Base-by-base conservation (phyloP, 305 asterid species). In the Fraxinus angustifolia region DNA sequence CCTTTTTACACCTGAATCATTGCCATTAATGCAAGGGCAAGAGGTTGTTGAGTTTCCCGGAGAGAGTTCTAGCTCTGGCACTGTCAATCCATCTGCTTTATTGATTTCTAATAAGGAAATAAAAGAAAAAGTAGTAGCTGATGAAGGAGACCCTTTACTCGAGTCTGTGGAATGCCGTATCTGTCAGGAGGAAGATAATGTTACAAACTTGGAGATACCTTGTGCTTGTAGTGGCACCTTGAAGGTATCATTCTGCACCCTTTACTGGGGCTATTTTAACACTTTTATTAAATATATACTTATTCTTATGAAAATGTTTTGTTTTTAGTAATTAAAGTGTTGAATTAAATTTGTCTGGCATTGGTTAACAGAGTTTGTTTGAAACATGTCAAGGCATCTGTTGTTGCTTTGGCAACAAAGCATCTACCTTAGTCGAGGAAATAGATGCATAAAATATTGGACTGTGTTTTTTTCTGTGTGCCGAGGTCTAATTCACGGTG, bases 201-300 rank as follows among this genome's bases (percentile, higher is more conserved):
- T 83, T 8, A 86, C 83, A 74, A 87, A 86, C 83, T 80, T 89
- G 83, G 92, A 89, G 83, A 71, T 68, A 58, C 92, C 92, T 62
- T 89, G 92, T 78, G 83, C 85, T 71, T 89, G 92, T 81, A 87
- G 77, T 81, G 92, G 92, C 81, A 89, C 90, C 81, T 83, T 87
- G 78, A 87, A 89, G 92, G 92, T 87, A 82, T 30, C 19, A 16
- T 30, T 68, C 8, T 30, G 36, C 21, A 1, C 17, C 19, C 16
- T 60, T 21, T 60, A 60, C 33, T 60, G 70, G 16, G 16, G 70
- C 70, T 60, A 10, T 21, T 60, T 60, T 60, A 8, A 19, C 6
- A 19, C 70, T 2, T 21, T 21, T 60, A 21, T 60, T 53, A n/a
- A 53, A 16, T 7, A 21, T 60, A 19, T 60, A 26, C 70, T 21